Conservation (phyloP, 148 eudicot species). For the Pouteria glomerata region DNA sequence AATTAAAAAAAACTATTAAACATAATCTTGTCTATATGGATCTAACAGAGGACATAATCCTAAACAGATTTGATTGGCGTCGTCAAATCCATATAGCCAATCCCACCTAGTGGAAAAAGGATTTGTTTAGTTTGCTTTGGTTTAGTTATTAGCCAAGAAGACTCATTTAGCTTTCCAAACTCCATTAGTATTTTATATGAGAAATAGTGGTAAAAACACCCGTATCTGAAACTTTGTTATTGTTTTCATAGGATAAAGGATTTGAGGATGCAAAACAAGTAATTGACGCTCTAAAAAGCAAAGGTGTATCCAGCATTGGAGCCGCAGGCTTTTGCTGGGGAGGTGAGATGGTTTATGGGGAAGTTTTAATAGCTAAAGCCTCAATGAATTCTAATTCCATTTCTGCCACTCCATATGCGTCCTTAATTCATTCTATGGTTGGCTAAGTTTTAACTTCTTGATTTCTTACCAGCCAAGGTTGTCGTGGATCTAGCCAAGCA, state of each 20-base stretch:
- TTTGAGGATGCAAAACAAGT: slow-evolving; percentile 40
- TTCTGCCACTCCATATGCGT: background rate
- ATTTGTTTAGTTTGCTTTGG: no score
- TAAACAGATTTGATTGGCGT: no score
- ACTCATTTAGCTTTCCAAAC: no score
- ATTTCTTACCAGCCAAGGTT: slow-evolving; percentile 34
- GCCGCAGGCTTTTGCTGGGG: slow-evolving; percentile 69
- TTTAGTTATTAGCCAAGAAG: no score
- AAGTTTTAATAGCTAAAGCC: background rate
- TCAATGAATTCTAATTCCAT: background rate
- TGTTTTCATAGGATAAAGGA: slow-evolving; percentile 31
- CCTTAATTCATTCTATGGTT: background rate
- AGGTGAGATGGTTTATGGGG: slow-evolving; percentile 28
- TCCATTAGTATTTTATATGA: background rate
- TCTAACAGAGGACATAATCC: no score
- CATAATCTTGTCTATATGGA: no score
- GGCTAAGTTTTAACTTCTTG: background rate
- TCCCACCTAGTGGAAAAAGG: no score
- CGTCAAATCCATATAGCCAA: no score
- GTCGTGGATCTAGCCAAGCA: slow-evolving; percentile 30
- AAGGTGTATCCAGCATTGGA: slow-evolving; percentile 52
- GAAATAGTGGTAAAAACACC: background rate
- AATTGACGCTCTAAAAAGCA: slow-evolving; percentile 40
- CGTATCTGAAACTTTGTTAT: background rate
- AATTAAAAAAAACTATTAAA: no score